Conservation (phyloP, 73 alveolate genomes). For the Effrenium voratum region DNA sequence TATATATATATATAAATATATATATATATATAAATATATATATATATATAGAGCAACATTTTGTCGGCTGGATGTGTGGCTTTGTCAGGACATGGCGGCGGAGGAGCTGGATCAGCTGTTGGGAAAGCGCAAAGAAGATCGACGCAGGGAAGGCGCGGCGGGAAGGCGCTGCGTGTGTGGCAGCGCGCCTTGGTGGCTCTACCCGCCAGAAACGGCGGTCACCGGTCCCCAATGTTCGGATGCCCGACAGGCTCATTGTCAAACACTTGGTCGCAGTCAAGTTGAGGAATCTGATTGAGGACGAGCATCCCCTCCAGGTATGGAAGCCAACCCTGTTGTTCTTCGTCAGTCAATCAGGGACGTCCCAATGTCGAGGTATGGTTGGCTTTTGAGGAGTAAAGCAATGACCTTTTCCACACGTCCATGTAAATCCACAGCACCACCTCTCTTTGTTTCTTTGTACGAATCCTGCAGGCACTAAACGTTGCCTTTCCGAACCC, state of each 20-base stretch:
- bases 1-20: background rate
- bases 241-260: background rate
- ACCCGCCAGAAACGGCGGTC: background rate
- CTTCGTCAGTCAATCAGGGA: too few relatives aligned
- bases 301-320: background rate
- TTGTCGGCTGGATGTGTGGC: background rate
- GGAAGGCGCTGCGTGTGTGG: background rate
- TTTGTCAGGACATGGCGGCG: slow-evolving; percentile 49
- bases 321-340: background rate
- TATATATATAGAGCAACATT: background rate
- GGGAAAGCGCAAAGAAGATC: slow-evolving; percentile 56
- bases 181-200: background rate
- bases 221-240: background rate
- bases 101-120: slow-evolving; percentile 76
- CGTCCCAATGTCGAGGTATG: too few relatives aligned
- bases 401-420: too few relatives aligned
- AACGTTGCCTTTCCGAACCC: background rate
- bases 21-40: background rate
- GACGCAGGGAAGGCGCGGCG: slow-evolving; percentile 56
- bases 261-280: background rate
- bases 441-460: background rate
- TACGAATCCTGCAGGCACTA: background rate
- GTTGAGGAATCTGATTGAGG: background rate
- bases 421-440: background rate
- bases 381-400: too few relatives aligned